Percentiles rank a stretch among this genome's conserved stretches.
Conservation (phyloP, 2,329 filamentous ascomycete species). For the Xylaria sp. region DNA sequence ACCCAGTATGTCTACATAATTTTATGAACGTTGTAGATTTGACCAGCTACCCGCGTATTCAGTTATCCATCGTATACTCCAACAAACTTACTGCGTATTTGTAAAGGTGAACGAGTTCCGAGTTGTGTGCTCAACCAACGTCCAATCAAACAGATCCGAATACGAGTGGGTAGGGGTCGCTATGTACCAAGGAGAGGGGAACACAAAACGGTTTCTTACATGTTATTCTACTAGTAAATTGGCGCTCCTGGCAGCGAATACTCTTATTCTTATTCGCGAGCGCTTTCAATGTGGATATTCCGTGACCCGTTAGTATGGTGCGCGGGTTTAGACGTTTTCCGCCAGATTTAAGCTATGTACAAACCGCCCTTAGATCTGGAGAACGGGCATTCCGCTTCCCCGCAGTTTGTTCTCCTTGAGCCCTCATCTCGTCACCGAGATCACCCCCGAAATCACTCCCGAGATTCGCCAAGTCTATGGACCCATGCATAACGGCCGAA, state of each 20-base stretch:
- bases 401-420: neutral
- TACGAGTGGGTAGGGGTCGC: conserved; percentile 8
- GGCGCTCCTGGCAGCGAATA: neutral
- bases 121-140: neutral
- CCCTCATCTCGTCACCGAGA: neutral
- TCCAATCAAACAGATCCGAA: conserved; percentile 10
- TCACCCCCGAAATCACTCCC: neutral
- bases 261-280: conserved; percentile 22
- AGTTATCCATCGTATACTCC: conserved; percentile 4
- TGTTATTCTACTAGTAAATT: neutral
- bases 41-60: neutral
- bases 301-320: no score
- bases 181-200: neutral
- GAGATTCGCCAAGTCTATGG: neutral
- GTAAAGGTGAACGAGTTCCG: neutral
- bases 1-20: neutral
- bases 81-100: neutral
- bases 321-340: no score
- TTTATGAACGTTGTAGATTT: neutral
- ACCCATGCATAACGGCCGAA: neutral
- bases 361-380: conserved; percentile 1
- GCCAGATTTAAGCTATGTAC: neutral
- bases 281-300: neutral
- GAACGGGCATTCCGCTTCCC: neutral
- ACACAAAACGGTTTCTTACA: neutral